Conservation (phyloP, 805 yeast species). For the Debaryomyces castellii region DNA sequence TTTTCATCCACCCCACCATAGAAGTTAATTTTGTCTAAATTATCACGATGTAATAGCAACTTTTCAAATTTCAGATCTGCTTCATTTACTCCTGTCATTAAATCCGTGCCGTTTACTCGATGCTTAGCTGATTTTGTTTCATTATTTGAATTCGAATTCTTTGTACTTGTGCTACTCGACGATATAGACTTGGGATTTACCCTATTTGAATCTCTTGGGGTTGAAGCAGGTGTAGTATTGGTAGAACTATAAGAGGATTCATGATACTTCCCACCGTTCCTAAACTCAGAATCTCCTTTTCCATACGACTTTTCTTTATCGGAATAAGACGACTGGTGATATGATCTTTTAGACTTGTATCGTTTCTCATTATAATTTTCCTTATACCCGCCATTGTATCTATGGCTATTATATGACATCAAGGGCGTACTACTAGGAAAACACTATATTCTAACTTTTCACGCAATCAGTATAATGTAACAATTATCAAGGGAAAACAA, state of each 20-base stretch:
- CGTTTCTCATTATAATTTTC: constrained; percentile 5
- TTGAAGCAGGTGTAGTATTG: neutral
- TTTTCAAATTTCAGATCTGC: constrained; percentile 27
- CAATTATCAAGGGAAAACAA: neutral
- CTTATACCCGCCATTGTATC: constrained; percentile 4
- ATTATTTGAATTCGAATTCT: neutral
- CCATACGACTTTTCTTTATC: neutral
- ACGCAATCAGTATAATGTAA: neutral
- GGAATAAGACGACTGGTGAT: constrained; percentile 1
- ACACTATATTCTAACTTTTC: neutral
- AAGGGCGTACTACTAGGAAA: neutral
- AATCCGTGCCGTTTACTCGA: constrained; percentile 29
- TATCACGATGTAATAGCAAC: constrained; percentile 30
- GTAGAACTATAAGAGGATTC: neutral
- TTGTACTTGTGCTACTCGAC: neutral
- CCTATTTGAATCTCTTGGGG: neutral
- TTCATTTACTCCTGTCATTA: constrained; percentile 30
- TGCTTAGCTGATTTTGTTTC: neutral
- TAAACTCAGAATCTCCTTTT: neutral
- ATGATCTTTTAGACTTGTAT: neutral
- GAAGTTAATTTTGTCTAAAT: constrained; percentile 8
- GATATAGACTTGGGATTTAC: neutral
- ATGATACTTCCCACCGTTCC: neutral
- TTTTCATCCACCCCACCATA: constrained; percentile 12
- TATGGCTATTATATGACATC: constrained; percentile 8